Percentiles rank a stretch among this genome's conserved stretches.
phyloP scores from a whole-genome alignment of 352 stramenopile species.

The Pythium aristosporum region DNA sequence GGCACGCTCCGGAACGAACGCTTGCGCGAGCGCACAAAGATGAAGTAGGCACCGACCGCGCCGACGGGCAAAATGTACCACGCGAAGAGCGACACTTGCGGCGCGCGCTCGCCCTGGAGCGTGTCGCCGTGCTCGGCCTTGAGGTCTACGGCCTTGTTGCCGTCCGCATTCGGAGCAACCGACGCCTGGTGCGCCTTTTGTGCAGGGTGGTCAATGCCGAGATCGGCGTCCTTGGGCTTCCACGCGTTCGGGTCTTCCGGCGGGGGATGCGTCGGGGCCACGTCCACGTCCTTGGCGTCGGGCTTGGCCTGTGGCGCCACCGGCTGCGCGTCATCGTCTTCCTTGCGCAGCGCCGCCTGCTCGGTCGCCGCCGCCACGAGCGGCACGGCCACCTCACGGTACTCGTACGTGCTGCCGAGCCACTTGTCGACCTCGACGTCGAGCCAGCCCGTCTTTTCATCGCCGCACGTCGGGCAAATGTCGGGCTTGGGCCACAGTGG shows the following conservation, averaged over 20 bases:
- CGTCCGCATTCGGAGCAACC: conserved; percentile 30
- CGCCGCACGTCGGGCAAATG: conserved; percentile 67
- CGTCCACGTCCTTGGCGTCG: conserved; percentile 4
- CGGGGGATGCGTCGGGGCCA: conserved; percentile 15
- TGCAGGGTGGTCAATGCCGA: conserved; percentile 61
- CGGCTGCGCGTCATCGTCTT: conserved; percentile 12
- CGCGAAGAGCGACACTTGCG: conserved; percentile 68
- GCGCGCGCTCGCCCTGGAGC: conserved; percentile 45
- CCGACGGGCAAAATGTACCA: conserved; percentile 79
- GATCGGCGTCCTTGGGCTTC: conserved; percentile 64
- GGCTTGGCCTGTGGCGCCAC: conserved; percentile 23
- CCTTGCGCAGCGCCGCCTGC: conserved; percentile 24
- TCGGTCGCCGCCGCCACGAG: conserved; percentile 21
- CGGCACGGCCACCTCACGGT: conserved; percentile 53
- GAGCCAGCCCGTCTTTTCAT: conserved; percentile 50
- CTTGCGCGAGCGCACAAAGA: conserved; percentile 44
- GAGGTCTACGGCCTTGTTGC: conserved; percentile 32
- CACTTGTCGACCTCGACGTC: conserved; percentile 76
- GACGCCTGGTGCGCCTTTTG: conserved; percentile 36
- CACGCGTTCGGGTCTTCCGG: conserved; percentile 39
- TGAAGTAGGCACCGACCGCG: conserved; percentile 62
- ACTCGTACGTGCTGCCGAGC: conserved; percentile 62
- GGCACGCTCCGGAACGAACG: conserved; percentile 8
- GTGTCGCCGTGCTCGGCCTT: conserved; percentile 34
- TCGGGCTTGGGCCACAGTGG: conserved; percentile 76